phyloP scores from a whole-genome alignment of 225 moss, liverwort and hornwort genomes.

The Pseudoscleropodium purum region DNA sequence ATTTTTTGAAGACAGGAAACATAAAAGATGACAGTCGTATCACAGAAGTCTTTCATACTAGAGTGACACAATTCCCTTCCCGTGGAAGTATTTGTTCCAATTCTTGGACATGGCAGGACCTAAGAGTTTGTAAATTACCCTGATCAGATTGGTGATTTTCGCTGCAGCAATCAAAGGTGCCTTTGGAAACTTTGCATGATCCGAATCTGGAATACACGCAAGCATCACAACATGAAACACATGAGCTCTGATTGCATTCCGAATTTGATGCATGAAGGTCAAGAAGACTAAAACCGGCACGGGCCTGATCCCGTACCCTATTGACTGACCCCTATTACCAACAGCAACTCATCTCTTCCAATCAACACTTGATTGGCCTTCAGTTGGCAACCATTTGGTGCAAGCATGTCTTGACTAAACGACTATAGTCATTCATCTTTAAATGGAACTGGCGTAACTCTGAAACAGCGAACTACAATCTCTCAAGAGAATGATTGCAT shows the following conservation, averaged over 20 bases:
- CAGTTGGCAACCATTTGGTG: background rate
- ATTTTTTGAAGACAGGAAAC: background rate
- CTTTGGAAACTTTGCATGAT: conserved; percentile 72
- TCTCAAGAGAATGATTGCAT: background rate
- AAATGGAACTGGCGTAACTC: background rate
- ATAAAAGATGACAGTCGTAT: background rate
- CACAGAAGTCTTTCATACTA: background rate
- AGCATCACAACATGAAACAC: background rate
- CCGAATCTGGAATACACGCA: conserved; percentile 40
- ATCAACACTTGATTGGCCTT: background rate
- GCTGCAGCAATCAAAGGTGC: conserved; percentile 40
- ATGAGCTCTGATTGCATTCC: background rate
- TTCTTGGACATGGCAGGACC: background rate
- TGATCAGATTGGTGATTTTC: conserved; percentile 47
- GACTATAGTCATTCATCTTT: background rate
- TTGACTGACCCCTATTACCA: background rate
- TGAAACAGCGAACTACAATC: background rate
- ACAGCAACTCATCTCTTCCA: background rate
- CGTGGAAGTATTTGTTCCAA: background rate
- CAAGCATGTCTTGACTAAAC: background rate
- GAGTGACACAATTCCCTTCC: background rate
- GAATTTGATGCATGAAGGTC: background rate
- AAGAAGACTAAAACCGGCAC: background rate
- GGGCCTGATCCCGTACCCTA: background rate
- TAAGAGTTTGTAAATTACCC: conserved; percentile 19